These are phyloP conservation scores for Tremella mesenterica DNA, from an alignment of 768 basidiomycete genomes.

Conservation along the genomic window DNA sequence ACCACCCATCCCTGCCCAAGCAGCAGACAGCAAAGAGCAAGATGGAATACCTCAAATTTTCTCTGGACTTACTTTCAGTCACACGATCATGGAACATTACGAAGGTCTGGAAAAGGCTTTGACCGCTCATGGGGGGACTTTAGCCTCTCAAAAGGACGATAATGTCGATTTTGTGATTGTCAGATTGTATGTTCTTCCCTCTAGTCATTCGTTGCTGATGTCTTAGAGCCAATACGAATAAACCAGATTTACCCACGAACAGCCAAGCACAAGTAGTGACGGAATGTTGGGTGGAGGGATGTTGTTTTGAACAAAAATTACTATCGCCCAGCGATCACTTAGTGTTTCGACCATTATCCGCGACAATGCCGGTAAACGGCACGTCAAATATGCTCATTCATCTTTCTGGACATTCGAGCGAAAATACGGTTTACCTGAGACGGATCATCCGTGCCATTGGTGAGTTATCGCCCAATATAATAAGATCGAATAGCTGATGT, in stretches of 20 bases:
- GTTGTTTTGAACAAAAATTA: slow-evolving; percentile 66
- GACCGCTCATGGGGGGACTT: slow-evolving; percentile 17
- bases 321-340: slow-evolving; percentile 61
- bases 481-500: slow-evolving; percentile 47
- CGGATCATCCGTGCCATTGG: slow-evolving; percentile 63
- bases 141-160: slow-evolving; percentile 18
- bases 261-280: slow-evolving; percentile 51
- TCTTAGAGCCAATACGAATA: slow-evolving; percentile 11
- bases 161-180: slow-evolving; percentile 38
- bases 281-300: slow-evolving; percentile 89
- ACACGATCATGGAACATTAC: slow-evolving; percentile 24
- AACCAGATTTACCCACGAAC: slow-evolving; percentile 8
- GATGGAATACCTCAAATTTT: slow-evolving; percentile 24
- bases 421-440: slow-evolving; percentile 59
- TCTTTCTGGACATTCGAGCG: slow-evolving; percentile 64
- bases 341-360: slow-evolving; percentile 59
- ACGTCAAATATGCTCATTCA: slow-evolving; percentile 56
- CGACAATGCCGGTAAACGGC: slow-evolving; percentile 57
- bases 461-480: slow-evolving; percentile 39
- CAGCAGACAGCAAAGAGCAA: no score
- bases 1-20: neutral
- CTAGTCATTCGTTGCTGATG: neutral
- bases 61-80: slow-evolving; percentile 29
- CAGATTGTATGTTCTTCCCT: slow-evolving; percentile 25
- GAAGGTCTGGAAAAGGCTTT: slow-evolving; percentile 28